A percentile compares a stretch with the other conserved stretches of the same genome.
These are phyloP conservation scores for Mycena olivaceomarginata DNA, from an alignment of 768 basidiomycete species.

Conservation along the genomic window DNA sequence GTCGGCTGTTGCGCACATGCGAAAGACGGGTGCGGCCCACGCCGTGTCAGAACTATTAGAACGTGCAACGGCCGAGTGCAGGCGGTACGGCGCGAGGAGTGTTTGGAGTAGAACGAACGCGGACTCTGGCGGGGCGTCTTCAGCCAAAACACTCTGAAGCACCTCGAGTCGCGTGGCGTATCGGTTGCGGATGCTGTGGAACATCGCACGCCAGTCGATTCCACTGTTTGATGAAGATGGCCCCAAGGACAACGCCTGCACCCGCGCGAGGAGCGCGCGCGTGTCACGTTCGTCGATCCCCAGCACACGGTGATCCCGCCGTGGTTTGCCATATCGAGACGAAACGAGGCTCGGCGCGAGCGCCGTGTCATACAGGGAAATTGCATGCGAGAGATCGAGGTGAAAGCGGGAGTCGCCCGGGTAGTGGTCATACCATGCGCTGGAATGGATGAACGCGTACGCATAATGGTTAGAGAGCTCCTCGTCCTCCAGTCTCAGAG, in stretches of 20 bases:
- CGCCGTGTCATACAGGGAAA: slow-evolving; percentile 65
- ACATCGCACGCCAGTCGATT: slow-evolving; percentile 64
- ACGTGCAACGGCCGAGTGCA: slow-evolving; percentile 42
- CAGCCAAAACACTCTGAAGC: slow-evolving; percentile 57
- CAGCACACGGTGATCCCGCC: slow-evolving; percentile 59
- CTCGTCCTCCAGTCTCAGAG: slow-evolving; percentile 53
- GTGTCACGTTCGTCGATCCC: slow-evolving; percentile 55
- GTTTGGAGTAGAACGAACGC: slow-evolving; percentile 52
- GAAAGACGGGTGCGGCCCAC: slow-evolving; percentile 60
- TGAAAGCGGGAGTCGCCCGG: slow-evolving; percentile 67
- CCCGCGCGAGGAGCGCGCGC: slow-evolving; percentile 49
- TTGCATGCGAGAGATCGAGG: slow-evolving; percentile 61
- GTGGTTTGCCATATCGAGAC: slow-evolving; percentile 52
- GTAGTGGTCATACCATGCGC: slow-evolving; percentile 62
- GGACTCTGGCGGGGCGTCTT: slow-evolving; percentile 37
- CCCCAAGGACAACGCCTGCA: slow-evolving; percentile 41
- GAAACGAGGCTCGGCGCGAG: slow-evolving; percentile 60
- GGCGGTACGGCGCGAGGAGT: slow-evolving; percentile 56
- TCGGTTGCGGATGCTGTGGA: slow-evolving; percentile 60
- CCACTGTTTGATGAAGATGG: slow-evolving; percentile 49
- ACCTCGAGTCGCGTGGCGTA: slow-evolving; percentile 64
- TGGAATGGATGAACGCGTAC: slow-evolving; percentile 53
- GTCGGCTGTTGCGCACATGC: slow-evolving; percentile 56
- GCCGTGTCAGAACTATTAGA: slow-evolving; percentile 29
- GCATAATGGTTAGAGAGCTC: slow-evolving; percentile 12